Base-by-base conservation (phyloP, 208 protist species). In the Herpetomonas samuelpessoai region DNA sequence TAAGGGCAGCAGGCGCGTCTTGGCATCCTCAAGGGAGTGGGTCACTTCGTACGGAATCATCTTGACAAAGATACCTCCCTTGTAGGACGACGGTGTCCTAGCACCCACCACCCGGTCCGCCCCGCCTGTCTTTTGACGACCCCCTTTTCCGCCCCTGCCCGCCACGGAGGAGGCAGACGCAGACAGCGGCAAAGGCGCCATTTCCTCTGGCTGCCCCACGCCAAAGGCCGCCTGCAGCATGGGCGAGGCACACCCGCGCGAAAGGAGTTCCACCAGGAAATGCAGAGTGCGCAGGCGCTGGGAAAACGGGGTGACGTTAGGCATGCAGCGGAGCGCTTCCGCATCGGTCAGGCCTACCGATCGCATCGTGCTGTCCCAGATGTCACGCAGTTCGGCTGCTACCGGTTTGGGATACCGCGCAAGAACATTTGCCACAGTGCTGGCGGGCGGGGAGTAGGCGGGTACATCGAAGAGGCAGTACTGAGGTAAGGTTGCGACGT, bases 381-480 rank as follows among this genome's bases (percentile, higher is more conserved):
- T 51, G 14, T 49, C 3, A 14, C 25, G 24, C 48, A 50, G 22
- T n/a, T 7, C 65, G 18, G 14, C 30, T 49, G 30, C 35, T 14
- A 70, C 48, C 3, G 30, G 19, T 1, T 52, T 39, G 3, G 51
- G 65, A 30, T 70, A 47, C 3, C n/a, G n/a, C n/a, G n/a, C n/a
- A n/a, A n/a, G n/a, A n/a, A n/a, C n/a, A n/a, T n/a, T n/a, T n/a
- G n/a, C n/a, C n/a, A n/a, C n/a, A n/a, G n/a, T n/a, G n/a, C n/a
- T 29, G 25, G 55, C n/a, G 51, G 29, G 55, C 14, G 75, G 74
- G 44, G 53, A 81, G 71, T 85, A 92, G 35, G 83, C 81, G 19
- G 83, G 71, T 19, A 92, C 68, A 55, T 95, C 89, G 74, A 95
- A 95, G 6, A 92, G 53, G 63, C 85, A 95, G 48, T 83, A 82